Conservation (phyloP, 768 basidiomycete genomes). For the Tylopilus sp. region DNA sequence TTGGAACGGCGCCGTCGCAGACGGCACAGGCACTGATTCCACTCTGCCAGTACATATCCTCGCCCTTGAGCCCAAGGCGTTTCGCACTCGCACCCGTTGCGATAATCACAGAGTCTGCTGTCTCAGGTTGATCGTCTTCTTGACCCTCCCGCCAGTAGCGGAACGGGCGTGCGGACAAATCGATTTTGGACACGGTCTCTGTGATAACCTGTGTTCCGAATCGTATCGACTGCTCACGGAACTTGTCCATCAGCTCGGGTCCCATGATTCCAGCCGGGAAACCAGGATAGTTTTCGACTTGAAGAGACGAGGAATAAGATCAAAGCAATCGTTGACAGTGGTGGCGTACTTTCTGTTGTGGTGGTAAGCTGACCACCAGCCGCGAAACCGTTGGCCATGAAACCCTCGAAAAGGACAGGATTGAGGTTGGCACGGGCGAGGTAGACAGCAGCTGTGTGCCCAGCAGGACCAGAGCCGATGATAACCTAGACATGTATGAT, state of each 20-base stretch:
- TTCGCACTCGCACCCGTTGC: slow-evolving; percentile 98
- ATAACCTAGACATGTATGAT: slow-evolving; percentile 57
- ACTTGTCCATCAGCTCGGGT: slow-evolving; percentile 98
- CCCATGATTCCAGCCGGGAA: slow-evolving; percentile 94
- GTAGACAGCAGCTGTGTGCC: slow-evolving; percentile 95
- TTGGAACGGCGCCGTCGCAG: slow-evolving; percentile 98
- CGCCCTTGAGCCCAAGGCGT: slow-evolving; percentile 84
- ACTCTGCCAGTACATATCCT: slow-evolving; percentile 96
- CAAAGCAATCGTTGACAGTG: not conserved
- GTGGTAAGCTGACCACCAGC: slow-evolving; percentile 98
- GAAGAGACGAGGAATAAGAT: not conserved
- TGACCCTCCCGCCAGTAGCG: slow-evolving; percentile 94
- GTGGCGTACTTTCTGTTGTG: slow-evolving; percentile 79
- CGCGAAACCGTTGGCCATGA: slow-evolving; percentile 98
- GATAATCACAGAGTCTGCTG: slow-evolving; percentile 89
- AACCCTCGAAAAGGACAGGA: slow-evolving; percentile 96
- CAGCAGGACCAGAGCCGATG: slow-evolving; percentile 92
- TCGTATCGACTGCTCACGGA: slow-evolving; percentile 91
- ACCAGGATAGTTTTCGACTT: slow-evolving; percentile 95
- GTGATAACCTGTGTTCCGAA: slow-evolving; percentile 96
- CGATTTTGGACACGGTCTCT: slow-evolving; percentile 97
- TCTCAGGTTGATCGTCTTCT: slow-evolving; percentile 82
- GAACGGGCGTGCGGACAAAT: slow-evolving; percentile 91
- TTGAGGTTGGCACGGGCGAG: slow-evolving; percentile 94
- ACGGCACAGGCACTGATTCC: slow-evolving; percentile 99